A percentile compares a stretch with the other conserved stretches of the same genome.
These are phyloP conservation scores for Tricholoma bakamatsutake DNA, from an alignment of 768 basidiomycete species.

Conservation along the genomic window DNA sequence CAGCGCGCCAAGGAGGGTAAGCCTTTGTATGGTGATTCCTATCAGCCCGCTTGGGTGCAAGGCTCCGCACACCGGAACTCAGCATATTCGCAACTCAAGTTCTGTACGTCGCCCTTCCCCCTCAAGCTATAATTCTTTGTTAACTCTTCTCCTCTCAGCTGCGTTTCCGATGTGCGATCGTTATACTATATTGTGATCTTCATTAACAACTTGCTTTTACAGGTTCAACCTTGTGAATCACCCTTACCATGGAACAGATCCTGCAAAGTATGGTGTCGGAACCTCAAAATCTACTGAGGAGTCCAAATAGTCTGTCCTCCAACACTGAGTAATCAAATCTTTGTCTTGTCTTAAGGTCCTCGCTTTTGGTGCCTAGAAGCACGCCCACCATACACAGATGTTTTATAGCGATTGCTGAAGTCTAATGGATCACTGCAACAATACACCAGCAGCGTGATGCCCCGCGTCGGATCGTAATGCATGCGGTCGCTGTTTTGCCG, in stretches of 20 bases:
- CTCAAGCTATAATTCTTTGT: slow-evolving; percentile 6
- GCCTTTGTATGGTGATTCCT: slow-evolving; percentile 80
- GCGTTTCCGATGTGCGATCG: slow-evolving; percentile 68
- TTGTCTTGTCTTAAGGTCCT: not conserved
- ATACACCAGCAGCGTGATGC: slow-evolving; percentile 48
- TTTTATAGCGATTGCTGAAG: too few relatives aligned
- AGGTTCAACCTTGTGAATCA: slow-evolving; percentile 98
- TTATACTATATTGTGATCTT: not conserved
- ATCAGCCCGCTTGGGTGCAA: slow-evolving; percentile 83
- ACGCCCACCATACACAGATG: too few relatives aligned
- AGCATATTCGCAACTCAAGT: slow-evolving; percentile 89
- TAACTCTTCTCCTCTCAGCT: slow-evolving; percentile 31
- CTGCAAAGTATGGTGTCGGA: slow-evolving; percentile 66
- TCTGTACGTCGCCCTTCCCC: slow-evolving; percentile 49
- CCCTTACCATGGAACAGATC: slow-evolving; percentile 77
- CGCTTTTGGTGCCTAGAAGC: too few relatives aligned
- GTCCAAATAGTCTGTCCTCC: slow-evolving; percentile 5
- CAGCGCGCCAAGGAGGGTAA: slow-evolving; percentile 72
- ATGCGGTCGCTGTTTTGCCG: slow-evolving; percentile 54
- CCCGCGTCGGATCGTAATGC: slow-evolving; percentile 51
- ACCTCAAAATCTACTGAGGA: slow-evolving; percentile 24
- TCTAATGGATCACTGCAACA: slow-evolving; percentile 29
- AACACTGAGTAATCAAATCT: not conserved
- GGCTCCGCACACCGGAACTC: slow-evolving; percentile 84
- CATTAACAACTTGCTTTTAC: slow-evolving; percentile 9